Base-by-base conservation (phyloP, 2,329 filamentous ascomycete genomes). In the Tolypocladium tropicale region DNA sequence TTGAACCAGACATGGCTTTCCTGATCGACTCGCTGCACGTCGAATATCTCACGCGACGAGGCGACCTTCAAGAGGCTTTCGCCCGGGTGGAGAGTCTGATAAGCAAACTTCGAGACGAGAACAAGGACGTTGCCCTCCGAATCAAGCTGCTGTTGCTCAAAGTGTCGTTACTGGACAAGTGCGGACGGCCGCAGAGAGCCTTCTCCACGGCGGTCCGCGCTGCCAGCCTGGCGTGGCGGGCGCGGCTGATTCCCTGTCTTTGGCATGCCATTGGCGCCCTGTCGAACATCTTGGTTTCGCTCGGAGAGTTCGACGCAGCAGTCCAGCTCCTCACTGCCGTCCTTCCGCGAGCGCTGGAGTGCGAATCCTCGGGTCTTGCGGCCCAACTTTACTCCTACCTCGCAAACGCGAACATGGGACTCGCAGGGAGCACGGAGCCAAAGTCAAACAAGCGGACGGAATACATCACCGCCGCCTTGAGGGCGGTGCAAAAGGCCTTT, bases 201-300 rank as follows among this genome's bases (percentile, higher is more conserved):
- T 90, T 96, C 68, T 90, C 88, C 2, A 78, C 92, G 6, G 84
- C 84, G 5, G 77, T 95, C 64, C 81, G 89, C 48, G 90, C 90
- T 1, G 85, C 88, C 3, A 86, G 81, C 64, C 82, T 90, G 21
- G 86, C 89, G 0, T 84, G 88, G 75, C 80, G 84, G 51, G 82
- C 86, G 1, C 79, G 84, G 1, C 73, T 93, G 9, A 76, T 92
- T 18, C 81, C 83, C 0, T 79, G 81, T 21, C 74, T 96, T 9
- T 94, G 90, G 84, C 81, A 86, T 59, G 83, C 89, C 0, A 78
- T 89, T 2, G 84, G 82, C 1, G 77, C 81, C 0, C 68, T 96
- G 1, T 80, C 84, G 3, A 81, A 80, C 21, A 84, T 95, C 21
- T 74, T 96, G 0, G 80, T 86, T 50, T 81, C 81, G 0, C 72